Conservation (phyloP, 1,284 basidiomycete genomes). For the Melanopsichium pennsylvanicum region DNA sequence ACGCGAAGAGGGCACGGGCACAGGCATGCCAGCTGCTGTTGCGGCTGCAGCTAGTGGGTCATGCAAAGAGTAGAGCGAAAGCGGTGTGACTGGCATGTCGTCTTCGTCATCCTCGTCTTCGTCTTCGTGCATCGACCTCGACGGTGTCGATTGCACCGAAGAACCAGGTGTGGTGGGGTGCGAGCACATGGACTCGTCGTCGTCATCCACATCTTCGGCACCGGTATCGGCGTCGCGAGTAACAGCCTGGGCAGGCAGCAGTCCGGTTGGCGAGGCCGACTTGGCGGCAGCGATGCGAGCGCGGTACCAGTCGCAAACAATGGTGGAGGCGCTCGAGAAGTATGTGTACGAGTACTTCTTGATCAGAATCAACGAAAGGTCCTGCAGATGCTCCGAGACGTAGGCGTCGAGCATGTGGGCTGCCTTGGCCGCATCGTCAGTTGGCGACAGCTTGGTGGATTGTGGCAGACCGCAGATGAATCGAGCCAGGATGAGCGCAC, state of each 20-base stretch:
- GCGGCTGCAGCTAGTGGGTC: slow-evolving; percentile 54
- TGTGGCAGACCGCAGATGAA: slow-evolving; percentile 71
- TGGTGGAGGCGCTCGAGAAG: slow-evolving; percentile 90
- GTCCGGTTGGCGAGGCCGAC: slow-evolving; percentile 21
- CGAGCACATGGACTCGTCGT: slow-evolving; percentile 57
- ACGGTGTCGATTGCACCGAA: slow-evolving; percentile 61
- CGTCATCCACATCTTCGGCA: slow-evolving; percentile 41
- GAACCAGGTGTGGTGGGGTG: slow-evolving; percentile 53
- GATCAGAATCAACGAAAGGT: slow-evolving; percentile 88
- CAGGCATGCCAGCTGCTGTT: slow-evolving; percentile 31
- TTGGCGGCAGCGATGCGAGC: slow-evolving; percentile 27
- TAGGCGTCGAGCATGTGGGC: slow-evolving; percentile 85
- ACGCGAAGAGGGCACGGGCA: slow-evolving; percentile 31
- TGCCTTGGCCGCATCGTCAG: slow-evolving; percentile 39
- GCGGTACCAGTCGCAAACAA: slow-evolving; percentile 89
- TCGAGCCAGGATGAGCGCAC: slow-evolving; percentile 85
- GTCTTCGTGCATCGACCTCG: slow-evolving; percentile 59
- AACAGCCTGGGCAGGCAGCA: slow-evolving; percentile 46
- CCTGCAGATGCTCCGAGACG: slow-evolving; percentile 83
- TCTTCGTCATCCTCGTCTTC: slow-evolving; percentile 63
- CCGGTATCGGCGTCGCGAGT: slow-evolving; percentile 29
- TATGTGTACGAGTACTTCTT: slow-evolving; percentile 97
- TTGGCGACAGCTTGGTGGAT: slow-evolving; percentile 23
- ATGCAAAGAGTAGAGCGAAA: slow-evolving; percentile 61
- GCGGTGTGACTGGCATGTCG: slow-evolving; percentile 64